Conservation (phyloP, 2,329 filamentous ascomycete species). For the Colletotrichum lindemuthianum region DNA sequence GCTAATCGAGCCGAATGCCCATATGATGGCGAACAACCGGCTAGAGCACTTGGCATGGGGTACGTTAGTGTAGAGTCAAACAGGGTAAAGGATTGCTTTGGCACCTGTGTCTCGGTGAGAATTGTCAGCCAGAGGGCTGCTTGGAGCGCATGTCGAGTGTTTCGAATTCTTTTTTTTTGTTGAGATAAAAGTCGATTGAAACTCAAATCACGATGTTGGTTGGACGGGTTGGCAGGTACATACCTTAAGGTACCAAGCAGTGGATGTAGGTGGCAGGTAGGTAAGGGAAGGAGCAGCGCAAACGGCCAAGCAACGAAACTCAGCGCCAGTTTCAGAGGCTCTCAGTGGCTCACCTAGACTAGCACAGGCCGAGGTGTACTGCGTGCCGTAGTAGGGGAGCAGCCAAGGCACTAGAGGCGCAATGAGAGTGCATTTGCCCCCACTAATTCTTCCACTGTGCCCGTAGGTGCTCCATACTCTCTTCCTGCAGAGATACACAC, state of each 20-base stretch:
- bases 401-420: slow-evolving; percentile 26
- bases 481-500: neutral
- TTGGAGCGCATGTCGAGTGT: neutral
- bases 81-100: neutral
- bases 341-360: neutral
- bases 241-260: neutral
- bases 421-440: neutral
- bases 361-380: too few relatives aligned
- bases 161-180: slow-evolving; percentile 28
- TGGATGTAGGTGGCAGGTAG: too few relatives aligned
- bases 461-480: neutral
- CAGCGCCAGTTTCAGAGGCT: slow-evolving; percentile 18
- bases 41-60: too few relatives aligned
- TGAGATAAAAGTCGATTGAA: slow-evolving; percentile 14
- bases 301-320: slow-evolving; percentile 22
- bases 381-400: slow-evolving; percentile 12
- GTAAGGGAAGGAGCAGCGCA: slow-evolving; percentile 12
- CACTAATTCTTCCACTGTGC: too few relatives aligned
- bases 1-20: neutral
- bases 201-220: slow-evolving; percentile 4
- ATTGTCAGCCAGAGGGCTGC: too few relatives aligned
- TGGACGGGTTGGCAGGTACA: neutral
- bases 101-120: neutral
- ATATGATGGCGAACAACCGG: too few relatives aligned
- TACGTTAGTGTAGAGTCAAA: neutral